Evolutionary conservation across 352 stramenopile species (phyloP).

Genomic region (Pilasporangium apinafurcum): DNA sequence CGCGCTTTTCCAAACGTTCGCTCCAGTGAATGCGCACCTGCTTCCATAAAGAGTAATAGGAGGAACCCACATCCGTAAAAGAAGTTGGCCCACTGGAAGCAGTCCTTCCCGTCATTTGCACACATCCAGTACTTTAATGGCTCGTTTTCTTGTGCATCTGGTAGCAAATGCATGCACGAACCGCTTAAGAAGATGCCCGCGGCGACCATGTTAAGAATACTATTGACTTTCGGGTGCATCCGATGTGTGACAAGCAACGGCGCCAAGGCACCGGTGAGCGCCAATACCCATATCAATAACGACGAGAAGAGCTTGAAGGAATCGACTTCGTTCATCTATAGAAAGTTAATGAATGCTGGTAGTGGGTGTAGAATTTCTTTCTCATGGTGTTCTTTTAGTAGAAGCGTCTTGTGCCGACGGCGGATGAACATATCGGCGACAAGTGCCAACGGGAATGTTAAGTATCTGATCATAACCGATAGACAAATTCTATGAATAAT

Average conservation of each 20-base stretch:
- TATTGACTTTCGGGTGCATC: constrained; percentile 26
- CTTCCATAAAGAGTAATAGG: constrained; percentile 67
- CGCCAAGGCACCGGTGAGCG: constrained; percentile 40
- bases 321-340: too few species aligned
- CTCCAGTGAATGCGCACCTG: constrained; percentile 57
- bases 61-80: constrained; percentile 77
- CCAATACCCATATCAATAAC: constrained; percentile 50
- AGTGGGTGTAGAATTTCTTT: not conserved
- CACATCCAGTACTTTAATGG: constrained; percentile 45
- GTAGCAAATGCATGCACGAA: constrained; percentile 74
- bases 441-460: too few species aligned
- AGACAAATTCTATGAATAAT: too few species aligned
- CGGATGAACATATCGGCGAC: not conserved
- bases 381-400: constrained; percentile 2
- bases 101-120: constrained; percentile 27
- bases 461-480: too few species aligned
- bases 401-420: too few species aligned
- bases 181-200: constrained; percentile 76
- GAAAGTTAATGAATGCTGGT: too few species aligned
- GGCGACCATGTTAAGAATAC: constrained; percentile 76
- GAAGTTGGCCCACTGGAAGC: constrained; percentile 76
- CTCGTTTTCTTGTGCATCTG: constrained; percentile 62
- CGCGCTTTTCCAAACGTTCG: constrained; percentile 22
- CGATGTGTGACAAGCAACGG: constrained; percentile 39
- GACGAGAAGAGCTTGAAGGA: constrained; percentile 67